These are phyloP conservation scores for Lobosporangium transversale DNA, from an alignment of 192 early-diverging fungal species.

Conservation along the genomic window DNA sequence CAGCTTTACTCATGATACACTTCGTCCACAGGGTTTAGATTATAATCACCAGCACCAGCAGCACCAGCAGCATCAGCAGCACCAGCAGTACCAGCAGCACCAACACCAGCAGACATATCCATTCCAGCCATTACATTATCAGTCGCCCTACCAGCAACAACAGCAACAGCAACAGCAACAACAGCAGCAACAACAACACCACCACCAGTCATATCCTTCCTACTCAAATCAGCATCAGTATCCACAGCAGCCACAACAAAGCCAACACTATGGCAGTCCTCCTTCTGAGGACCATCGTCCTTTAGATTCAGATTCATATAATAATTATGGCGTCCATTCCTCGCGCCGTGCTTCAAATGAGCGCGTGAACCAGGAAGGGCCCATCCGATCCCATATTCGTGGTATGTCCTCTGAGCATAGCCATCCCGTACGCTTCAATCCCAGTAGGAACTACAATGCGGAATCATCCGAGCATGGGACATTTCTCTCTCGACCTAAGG, in stretches of 20 bases:
- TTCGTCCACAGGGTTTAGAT: conserved; percentile 2
- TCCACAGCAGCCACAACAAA: conserved; percentile 20
- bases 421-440: conserved; percentile 42
- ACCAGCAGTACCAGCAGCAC: not conserved
- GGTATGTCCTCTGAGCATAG: conserved; percentile 22
- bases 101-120: conserved; percentile 7
- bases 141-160: conserved; percentile 12
- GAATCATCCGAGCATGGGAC: conserved; percentile 16
- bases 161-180: conserved; percentile 29
- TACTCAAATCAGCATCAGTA: conserved; percentile 5
- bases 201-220: not conserved
- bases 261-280: conserved; percentile 3
- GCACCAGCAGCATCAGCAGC: conserved; percentile 2
- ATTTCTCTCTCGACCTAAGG: conserved; percentile 29
- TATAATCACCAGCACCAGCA: conserved; percentile 21
- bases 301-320: conserved; percentile 12
- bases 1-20: not conserved
- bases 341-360: conserved; percentile 6
- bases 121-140: conserved; percentile 15
- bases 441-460: conserved; percentile 29
- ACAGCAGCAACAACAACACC: conserved; percentile 18
- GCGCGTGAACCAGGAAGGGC: conserved; percentile 22
- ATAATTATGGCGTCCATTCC: conserved; percentile 1
- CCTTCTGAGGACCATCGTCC: conserved; percentile 19
- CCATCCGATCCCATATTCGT: conserved; percentile 36